phyloP scores from a whole-genome alignment of 495 filamentous ascomycete genomes.

The Pyrenula aspistea region DNA sequence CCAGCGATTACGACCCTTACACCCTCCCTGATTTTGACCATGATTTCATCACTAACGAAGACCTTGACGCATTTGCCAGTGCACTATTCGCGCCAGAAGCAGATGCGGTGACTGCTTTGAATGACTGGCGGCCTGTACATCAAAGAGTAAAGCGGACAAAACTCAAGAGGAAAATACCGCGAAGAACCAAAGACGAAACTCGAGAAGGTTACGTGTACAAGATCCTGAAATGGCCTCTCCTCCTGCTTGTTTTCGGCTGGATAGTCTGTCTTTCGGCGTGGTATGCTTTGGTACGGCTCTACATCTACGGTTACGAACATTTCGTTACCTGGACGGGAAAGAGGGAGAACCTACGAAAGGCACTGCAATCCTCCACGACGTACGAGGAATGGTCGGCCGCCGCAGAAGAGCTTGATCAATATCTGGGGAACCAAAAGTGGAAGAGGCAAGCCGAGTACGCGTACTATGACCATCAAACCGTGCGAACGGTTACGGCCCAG shows the following conservation, averaged over 20 bases:
- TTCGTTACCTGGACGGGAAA: conserved; percentile 50
- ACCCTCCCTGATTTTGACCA: conserved; percentile 50
- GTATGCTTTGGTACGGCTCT: conserved; percentile 73
- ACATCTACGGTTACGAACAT: conserved; percentile 79
- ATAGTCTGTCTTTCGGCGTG: conserved; percentile 52
- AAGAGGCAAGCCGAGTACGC: conserved; percentile 81
- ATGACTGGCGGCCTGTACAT: conserved; percentile 75
- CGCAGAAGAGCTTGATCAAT: conserved; percentile 67
- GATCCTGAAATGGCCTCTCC: conserved; percentile 82
- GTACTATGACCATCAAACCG: conserved; percentile 82
- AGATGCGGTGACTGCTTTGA: conserved; percentile 52
- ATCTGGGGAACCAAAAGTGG: conserved; percentile 77
- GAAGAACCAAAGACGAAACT: conserved; percentile 74
- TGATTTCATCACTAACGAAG: conserved; percentile 49
- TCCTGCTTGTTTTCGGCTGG: conserved; percentile 70
- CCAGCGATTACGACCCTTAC: conserved; percentile 22
- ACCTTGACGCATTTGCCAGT: conserved; percentile 37
- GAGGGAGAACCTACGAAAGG: conserved; percentile 54
- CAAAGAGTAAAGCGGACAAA: conserved; percentile 46
- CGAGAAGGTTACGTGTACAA: conserved; percentile 84
- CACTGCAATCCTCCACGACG: conserved; percentile 53
- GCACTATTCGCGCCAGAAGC: conserved; percentile 37
- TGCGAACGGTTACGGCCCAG: conserved; percentile 62
- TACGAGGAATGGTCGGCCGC: conserved; percentile 75
- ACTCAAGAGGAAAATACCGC: conserved; percentile 27